Percentiles rank a stretch among this genome's conserved stretches.
These are phyloP conservation scores for Trypanosoma theileri DNA, from an alignment of 208 protist genomes.

Conservation along the genomic window DNA sequence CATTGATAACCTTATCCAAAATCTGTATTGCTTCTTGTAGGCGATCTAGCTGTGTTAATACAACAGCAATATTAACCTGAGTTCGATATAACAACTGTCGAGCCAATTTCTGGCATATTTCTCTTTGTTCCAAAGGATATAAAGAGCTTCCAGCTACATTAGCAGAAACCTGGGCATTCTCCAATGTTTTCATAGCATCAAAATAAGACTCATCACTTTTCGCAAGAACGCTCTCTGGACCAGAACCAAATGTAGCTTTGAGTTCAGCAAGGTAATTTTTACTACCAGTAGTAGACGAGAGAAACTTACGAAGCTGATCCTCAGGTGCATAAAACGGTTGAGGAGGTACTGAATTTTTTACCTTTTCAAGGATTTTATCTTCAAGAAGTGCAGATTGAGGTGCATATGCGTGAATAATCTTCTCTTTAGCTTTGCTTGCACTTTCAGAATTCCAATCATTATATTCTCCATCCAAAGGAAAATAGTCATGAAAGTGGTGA, in stretches of 20 bases:
- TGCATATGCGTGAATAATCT: slow-evolving; percentile 46
- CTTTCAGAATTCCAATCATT: slow-evolving; percentile 56
- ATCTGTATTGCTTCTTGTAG: slow-evolving; percentile 68
- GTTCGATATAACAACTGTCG: slow-evolving; percentile 78
- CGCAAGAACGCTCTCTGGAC: slow-evolving; percentile 57
- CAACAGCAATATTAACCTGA: slow-evolving; percentile 67
- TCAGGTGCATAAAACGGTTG: slow-evolving; percentile 69
- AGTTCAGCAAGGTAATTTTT: slow-evolving; percentile 61
- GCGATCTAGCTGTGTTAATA: slow-evolving; percentile 67
- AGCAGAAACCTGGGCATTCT: slow-evolving; percentile 43
- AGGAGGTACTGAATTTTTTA: slow-evolving; percentile 45
- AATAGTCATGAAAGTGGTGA: slow-evolving; percentile 85
- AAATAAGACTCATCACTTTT: slow-evolving; percentile 56
- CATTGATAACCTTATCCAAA: slow-evolving; percentile 65
- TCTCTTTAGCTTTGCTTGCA: slow-evolving; percentile 33
- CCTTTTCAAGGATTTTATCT: slow-evolving; percentile 49
- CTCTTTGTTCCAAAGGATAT: slow-evolving; percentile 50
- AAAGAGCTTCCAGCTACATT: slow-evolving; percentile 50
- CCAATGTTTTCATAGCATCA: slow-evolving; percentile 49
- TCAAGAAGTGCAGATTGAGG: slow-evolving; percentile 37
- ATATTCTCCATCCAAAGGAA: slow-evolving; percentile 61
- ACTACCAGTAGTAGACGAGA: slow-evolving; percentile 61
- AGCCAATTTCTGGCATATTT: slow-evolving; percentile 50
- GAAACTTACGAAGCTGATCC: slow-evolving; percentile 59
- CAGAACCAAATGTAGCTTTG: slow-evolving; percentile 51